Base-by-base conservation (phyloP, 2,329 filamentous ascomycete genomes). In the Xylaria digitata region DNA sequence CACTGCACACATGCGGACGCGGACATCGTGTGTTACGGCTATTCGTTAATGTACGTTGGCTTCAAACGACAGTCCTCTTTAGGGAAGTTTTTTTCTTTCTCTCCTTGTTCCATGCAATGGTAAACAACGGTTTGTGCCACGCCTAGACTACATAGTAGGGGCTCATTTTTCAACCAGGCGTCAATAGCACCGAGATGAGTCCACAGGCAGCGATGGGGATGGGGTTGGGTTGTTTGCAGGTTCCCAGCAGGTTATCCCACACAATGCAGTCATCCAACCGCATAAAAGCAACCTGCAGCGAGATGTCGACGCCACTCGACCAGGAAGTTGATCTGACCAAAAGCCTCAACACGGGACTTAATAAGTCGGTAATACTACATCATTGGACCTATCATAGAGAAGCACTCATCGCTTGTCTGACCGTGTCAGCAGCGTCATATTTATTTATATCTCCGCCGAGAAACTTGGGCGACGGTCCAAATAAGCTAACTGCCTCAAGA, bases 361-460 rank as follows among this genome's bases (percentile, higher is more conserved):
- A 23, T 56, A 49, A 32, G 43, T 61, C 52, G 60, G 60, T 32
- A 67, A 67, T 65, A 45, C 56, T 42, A 52, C 40, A 53, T 34
- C 52, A 43, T 21, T 40, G 61, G 50, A 37, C 65, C 65, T 67
- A 64, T 67, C 55, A 60, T 17, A 57, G 40, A 64, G n/a, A 52
- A 26, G 45, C 32, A 30, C 26, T 55, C 57, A 52, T 65, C 61
- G 58, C 48, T 56, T 65, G 45, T 48, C 46, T 61, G 61, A 55
- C 46, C 32, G 45, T 61, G 61, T 65, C 61, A 67, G 65, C 65
- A 23, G 50, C 57, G 48, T 67, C 65, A 67, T 67, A 53, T 32
- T 67, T 67, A 67, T 67, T 67, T 67, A 67, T 67, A 67, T 67
- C 65, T 67, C 46, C n/a, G 45, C 57, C 56, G 32, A 61, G 34